Base-by-base conservation (phyloP, 352 stramenopile genomes). In the Globisporangium nodosum region DNA sequence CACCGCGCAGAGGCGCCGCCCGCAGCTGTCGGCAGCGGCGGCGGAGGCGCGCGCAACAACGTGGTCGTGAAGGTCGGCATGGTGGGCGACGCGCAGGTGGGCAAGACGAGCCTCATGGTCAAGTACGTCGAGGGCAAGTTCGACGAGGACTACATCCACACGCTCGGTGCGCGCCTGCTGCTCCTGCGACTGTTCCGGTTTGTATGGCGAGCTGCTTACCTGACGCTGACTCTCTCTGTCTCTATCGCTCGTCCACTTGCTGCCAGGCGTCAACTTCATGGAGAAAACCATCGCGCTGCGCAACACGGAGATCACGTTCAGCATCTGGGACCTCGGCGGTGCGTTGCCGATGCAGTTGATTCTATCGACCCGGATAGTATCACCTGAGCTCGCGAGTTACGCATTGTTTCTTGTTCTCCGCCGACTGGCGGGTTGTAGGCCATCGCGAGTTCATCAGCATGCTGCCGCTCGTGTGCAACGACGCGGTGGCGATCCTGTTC, bases 71-170 rank as follows among this genome's bases (percentile, higher is more conserved):
- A 97, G 58, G 88, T 97, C 35, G 92, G 92, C 52, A 97, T 98
- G 88, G 93, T 98, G 30, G 93, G 92, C 42, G 92, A 98, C 64
- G 90, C 90, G 45, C 91, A 97, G 58, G 91, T 98, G 49, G 93
- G 93, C 50, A 98, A 98, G 65, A 98, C 93, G 21, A 97, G 90
- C 55, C 84, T 98, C 62, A 98, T 98, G 93, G 92, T 98, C 68
- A 97, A 97, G 63, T 98, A 98, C 71, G 92, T 98, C 27, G 90
- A 98, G 58, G 91, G 92, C 68, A 97, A 97, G 73, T 98, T 98
- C 68, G 93, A 98, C 69, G 91, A 97, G 63, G 90, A 97, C 63
- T 98, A 98, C 71, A 97, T 97, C 71, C 92, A 98, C 85, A 98
- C 93, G 20, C 74, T 98, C 48, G 89, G 84, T 92, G 71, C 50